Conservation (phyloP, 2,329 filamentous ascomycete genomes). For the Teratosphaeria nubilosa region DNA sequence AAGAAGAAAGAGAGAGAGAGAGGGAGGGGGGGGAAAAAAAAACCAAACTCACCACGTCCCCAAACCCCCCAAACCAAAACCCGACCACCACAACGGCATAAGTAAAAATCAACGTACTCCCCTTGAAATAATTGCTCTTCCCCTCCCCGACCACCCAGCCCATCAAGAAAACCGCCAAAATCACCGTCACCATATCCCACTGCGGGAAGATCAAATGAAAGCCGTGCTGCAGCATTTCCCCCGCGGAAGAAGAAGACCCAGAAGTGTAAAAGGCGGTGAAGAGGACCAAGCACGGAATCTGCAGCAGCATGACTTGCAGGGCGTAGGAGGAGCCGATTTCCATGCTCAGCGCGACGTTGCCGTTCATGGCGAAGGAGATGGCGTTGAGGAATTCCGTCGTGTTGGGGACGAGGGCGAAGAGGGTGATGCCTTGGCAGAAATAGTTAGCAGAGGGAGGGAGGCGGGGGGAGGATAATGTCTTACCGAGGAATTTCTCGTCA, state of each 20-base stretch:
- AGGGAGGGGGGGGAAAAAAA: neutral
- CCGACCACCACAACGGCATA: constrained; percentile 88
- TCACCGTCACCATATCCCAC: constrained; percentile 98
- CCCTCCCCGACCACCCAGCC: constrained; percentile 98
- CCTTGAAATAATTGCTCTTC: constrained; percentile 99
- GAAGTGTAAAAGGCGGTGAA: constrained; percentile 70
- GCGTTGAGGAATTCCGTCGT: constrained; percentile 98
- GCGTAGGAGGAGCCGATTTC: constrained; percentile 97
- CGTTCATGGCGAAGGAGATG: constrained; percentile 99
- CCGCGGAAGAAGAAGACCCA: constrained; percentile 40
- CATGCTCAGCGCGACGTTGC: constrained; percentile 97
- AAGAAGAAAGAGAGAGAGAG: neutral
- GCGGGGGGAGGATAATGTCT: neutral
- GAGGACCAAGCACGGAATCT: constrained; percentile 84
- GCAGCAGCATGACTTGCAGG: constrained; percentile 86
- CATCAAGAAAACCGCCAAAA: constrained; percentile 88
- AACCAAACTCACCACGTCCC: constrained; percentile 33
- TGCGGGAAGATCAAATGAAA: constrained; percentile 91
- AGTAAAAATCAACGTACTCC: constrained; percentile 82
- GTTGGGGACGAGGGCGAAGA: constrained; percentile 95
- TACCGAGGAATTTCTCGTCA: constrained; percentile 89
- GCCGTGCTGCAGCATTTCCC: constrained; percentile 46
- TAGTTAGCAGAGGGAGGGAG: neutral
- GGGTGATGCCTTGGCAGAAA: constrained; percentile 53
- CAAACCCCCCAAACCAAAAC: constrained; percentile 73